Evolutionary conservation across 2,329 filamentous ascomycete genomes (phyloP), one percentile per base, ranked within the genome.

Genomic region (Tolypocladium paradoxum): DNA sequence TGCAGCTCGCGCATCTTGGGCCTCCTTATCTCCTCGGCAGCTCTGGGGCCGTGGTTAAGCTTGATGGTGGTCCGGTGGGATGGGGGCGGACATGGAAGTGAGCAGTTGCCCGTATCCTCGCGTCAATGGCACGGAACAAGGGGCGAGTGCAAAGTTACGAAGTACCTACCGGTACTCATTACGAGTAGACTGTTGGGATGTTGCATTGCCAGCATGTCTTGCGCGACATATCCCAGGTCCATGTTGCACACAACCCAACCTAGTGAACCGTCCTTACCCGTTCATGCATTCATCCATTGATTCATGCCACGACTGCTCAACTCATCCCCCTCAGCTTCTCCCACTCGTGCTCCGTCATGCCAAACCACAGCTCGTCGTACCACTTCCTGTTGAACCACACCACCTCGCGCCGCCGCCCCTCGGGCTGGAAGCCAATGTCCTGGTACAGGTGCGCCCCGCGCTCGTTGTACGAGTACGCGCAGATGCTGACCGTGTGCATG

Each of bases 401-500:
- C 4, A 51, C 53, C 51, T 62, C 55, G 53, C 70, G 63, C 56
- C 64, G 66, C 18, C 68, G 58, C 0, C 74, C 73, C 58, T 79
- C 74, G 5, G 61, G 53, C 54, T 62, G 63, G 54, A 78, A 77
- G 0, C 76, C 73, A 4, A 77, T 56, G 51, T 65, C 65, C 61
- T 70, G 60, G 59, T 77, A 77, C 59, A 78, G 55, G 20, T 65
- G 63, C 3, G 67, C 51, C 1, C 72, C 75, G 1, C 71, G 65
- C 35, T 62, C 60, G 54, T 77, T 78, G 58, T 66, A 77, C 18
- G 61, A 68, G 43, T 73, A 70, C 6, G 67, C 68, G 8, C 61
- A 58, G 18, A 78, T 65, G 36, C 61, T 62, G 33, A 78, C 67
- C 11, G 69, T 64, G 56, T 77, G 75, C 64, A 77, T 56, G 9